phyloP scores from a whole-genome alignment of 306 rosid genomes.

The Pyrus pyrifolia region DNA sequence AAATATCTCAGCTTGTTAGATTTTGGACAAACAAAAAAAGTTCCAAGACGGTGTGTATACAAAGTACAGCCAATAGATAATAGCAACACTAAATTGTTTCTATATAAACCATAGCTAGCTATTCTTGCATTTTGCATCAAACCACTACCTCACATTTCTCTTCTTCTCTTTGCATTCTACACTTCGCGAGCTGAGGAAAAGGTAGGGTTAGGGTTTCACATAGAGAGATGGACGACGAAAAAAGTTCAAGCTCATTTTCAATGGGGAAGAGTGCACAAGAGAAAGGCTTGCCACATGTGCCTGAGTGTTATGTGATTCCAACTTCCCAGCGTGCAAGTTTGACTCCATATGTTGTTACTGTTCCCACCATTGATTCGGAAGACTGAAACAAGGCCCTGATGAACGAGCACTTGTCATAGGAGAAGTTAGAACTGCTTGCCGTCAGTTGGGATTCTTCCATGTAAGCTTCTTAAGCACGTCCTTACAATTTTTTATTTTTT shows the following conservation, averaged over 20 bases:
- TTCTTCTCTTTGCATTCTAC: not conserved
- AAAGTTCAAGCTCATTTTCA: slow-evolving; percentile 21
- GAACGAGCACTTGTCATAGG: slow-evolving; percentile 15
- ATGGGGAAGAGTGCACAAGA: slow-evolving; percentile 33
- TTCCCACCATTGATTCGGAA: slow-evolving; percentile 36
- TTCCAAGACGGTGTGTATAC: not conserved
- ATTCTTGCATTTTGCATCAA: not conserved
- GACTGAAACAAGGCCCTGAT: slow-evolving; percentile 18
- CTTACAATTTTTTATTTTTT: fast-evolving
- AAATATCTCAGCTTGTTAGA: not conserved
- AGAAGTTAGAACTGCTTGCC: slow-evolving; percentile 27
- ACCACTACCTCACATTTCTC: not conserved
- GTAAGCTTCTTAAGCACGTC: not conserved
- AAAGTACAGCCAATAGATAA: not conserved
- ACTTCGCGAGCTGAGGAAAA: not conserved
- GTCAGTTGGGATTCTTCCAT: slow-evolving; percentile 42
- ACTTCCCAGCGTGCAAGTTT: slow-evolving; percentile 24
- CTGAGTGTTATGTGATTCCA: slow-evolving; percentile 30
- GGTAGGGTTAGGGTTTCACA: not conserved
- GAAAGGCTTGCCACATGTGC: slow-evolving; percentile 34
- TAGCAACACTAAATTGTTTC: not conserved
- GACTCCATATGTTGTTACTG: slow-evolving; percentile 10
- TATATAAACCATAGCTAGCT: not conserved
- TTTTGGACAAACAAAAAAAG: not conserved
- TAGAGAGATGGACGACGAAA: not conserved